phyloP scores from a whole-genome alignment of 768 basidiomycete species.

The Imleria badia region DNA sequence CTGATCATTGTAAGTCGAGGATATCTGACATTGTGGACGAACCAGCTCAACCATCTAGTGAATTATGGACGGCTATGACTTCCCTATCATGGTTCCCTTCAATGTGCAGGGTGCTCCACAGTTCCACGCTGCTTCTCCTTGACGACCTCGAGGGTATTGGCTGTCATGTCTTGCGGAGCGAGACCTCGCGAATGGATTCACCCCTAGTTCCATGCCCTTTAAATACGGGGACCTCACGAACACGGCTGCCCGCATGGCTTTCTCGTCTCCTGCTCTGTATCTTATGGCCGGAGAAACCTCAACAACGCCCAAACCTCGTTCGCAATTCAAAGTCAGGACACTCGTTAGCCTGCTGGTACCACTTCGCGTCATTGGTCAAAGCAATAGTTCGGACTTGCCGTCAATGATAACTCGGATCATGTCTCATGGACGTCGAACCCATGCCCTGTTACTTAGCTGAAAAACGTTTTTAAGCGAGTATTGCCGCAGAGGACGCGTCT shows the following conservation, averaged over 20 bases:
- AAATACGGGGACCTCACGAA: slow-evolving; percentile 23
- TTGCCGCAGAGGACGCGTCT: slow-evolving; percentile 4
- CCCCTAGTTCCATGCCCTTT: slow-evolving; percentile 23
- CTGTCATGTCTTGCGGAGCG: slow-evolving; percentile 19
- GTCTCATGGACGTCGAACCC: slow-evolving; percentile 9
- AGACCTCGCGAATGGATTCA: slow-evolving; percentile 17
- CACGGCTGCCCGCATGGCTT: slow-evolving; percentile 19
- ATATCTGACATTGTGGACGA: not conserved
- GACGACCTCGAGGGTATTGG: slow-evolving; percentile 19
- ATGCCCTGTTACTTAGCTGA: slow-evolving; percentile 12
- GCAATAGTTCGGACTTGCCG: slow-evolving; percentile 12
- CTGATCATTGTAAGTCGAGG: not conserved
- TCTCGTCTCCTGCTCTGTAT: slow-evolving; percentile 25
- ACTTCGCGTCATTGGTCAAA: slow-evolving; percentile 12
- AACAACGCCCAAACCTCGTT: slow-evolving; percentile 29
- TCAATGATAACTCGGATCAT: slow-evolving; percentile 18
- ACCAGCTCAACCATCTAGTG: slow-evolving; percentile 3
- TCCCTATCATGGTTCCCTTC: slow-evolving; percentile 8
- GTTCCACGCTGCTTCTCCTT: slow-evolving; percentile 20
- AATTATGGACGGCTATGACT: slow-evolving; percentile 9
- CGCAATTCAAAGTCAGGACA: slow-evolving; percentile 29
- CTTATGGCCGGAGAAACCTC: slow-evolving; percentile 20
- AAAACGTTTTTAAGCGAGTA: slow-evolving; percentile 22
- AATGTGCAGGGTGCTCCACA: slow-evolving; percentile 20
- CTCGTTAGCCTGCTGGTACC: slow-evolving; percentile 17